phyloP scores from a whole-genome alignment of 192 early-diverging fungal species.

The Chytriomyces hyalinus region DNA sequence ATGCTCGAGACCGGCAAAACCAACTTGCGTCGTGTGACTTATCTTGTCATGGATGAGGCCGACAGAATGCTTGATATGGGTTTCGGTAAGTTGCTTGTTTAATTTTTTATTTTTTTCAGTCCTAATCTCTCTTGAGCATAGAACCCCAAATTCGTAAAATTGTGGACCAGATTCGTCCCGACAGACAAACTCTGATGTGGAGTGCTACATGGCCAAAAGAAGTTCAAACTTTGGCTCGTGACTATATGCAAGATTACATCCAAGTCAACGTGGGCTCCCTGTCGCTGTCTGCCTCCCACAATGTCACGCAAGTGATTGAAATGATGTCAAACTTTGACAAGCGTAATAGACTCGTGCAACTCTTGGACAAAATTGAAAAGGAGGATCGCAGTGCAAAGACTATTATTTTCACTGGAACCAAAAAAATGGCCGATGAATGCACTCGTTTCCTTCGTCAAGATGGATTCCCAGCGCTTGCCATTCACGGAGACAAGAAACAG shows the following conservation, averaged over 20 bases:
- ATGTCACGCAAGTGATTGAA: constrained; percentile 90
- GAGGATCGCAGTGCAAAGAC: constrained; percentile 47
- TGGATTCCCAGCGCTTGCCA: constrained; percentile 89
- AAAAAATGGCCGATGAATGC: constrained; percentile 72
- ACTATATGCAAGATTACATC: constrained; percentile 92
- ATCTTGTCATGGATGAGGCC: constrained; percentile 98
- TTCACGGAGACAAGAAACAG: constrained; percentile 97
- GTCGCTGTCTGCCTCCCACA: constrained; percentile 90
- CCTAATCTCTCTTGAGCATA: constrained; percentile 79
- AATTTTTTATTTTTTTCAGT: constrained; percentile 30
- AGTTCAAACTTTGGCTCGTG: constrained; percentile 88
- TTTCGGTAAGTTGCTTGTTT: constrained; percentile 24
- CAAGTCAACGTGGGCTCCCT: constrained; percentile 96
- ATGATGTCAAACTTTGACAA: constrained; percentile 88
- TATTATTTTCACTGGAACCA: constrained; percentile 62
- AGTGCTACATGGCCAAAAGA: constrained; percentile 99
- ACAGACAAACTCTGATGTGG: constrained; percentile 99
- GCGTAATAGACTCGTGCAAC: constrained; percentile 66
- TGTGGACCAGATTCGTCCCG: constrained; percentile 95
- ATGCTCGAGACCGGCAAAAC: constrained; percentile 89
- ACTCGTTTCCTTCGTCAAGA: constrained; percentile 87
- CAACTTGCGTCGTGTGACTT: constrained; percentile 92
- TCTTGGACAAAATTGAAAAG: constrained; percentile 47
- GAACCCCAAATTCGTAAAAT: constrained; percentile 98
- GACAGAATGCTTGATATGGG: constrained; percentile 72